A percentile compares a stretch with the other conserved stretches of the same genome.
phyloP scores from a whole-genome alignment of 2,329 filamentous ascomycete genomes.

The Dactylellina drechsleri region DNA sequence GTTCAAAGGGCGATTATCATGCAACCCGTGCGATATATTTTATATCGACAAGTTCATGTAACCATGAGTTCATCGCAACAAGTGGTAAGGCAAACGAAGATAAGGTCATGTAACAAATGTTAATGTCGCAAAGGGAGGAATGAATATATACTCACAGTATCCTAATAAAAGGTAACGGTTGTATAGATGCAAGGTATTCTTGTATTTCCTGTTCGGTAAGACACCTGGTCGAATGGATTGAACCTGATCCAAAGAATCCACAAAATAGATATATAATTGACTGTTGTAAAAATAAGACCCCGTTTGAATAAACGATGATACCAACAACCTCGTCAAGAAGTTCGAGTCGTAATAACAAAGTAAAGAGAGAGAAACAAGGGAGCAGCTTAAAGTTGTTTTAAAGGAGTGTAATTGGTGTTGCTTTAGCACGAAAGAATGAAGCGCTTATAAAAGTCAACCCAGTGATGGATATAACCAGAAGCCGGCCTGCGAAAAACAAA shows the following conservation, averaged over 20 bases:
- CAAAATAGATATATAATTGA: constrained; percentile 8
- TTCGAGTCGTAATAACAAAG: constrained; percentile 44
- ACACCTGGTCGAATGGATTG: constrained; percentile 49
- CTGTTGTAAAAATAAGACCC: constrained; percentile 1
- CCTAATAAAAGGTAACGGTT: constrained; percentile 37
- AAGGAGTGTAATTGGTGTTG: constrained; percentile 55
- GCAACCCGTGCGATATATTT: too few species aligned
- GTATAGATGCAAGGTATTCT: constrained; percentile 31
- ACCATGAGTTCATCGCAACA: neutral
- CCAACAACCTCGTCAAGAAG: constrained; percentile 53
- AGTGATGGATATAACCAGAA: constrained; percentile 51
- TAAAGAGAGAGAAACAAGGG: constrained; percentile 12
- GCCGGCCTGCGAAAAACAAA: constrained; percentile 52
- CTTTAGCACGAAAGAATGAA: constrained; percentile 51
- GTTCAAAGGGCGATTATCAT: too few species aligned
- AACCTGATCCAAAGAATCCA: constrained; percentile 42
- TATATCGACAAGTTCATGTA: neutral
- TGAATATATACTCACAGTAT: constrained; percentile 32
- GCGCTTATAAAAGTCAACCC: constrained; percentile 52
- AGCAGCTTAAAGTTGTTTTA: constrained; percentile 38
- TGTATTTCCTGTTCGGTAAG: constrained; percentile 36
- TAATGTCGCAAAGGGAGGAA: constrained; percentile 1
- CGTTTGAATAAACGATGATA: constrained; percentile 17
- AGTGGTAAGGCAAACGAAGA: neutral
- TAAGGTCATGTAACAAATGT: neutral